Conservation (phyloP, 331 rosid species). For the Pyracantha coccinea region DNA sequence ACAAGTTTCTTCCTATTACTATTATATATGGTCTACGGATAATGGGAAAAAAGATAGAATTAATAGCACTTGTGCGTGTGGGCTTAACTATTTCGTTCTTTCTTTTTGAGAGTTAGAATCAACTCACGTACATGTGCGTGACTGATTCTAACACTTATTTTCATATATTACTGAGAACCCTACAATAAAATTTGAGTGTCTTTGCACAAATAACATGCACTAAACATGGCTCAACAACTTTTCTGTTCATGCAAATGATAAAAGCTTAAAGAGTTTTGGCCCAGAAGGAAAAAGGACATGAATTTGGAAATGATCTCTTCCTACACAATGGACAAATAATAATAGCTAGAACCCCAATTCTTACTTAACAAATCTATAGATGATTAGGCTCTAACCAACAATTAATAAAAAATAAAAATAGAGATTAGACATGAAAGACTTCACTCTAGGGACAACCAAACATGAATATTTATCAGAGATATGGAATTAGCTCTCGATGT, state of each 20-base stretch:
- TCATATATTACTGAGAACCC: too few relatives aligned
- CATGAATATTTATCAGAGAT: too few relatives aligned
- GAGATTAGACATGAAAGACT: not conserved
- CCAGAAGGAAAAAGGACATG: not conserved
- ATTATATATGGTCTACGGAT: too few relatives aligned
- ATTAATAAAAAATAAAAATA: too few relatives aligned
- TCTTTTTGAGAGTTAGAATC: not conserved
- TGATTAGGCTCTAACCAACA: not conserved
- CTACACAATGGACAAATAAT: not conserved
- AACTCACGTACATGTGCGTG: not conserved
- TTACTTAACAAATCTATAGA: not conserved
- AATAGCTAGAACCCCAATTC: not conserved
- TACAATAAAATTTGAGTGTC: not conserved
- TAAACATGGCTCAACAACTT: not conserved
- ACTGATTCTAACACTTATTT: too few relatives aligned
- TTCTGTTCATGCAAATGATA: not conserved
- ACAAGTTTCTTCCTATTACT: not conserved
- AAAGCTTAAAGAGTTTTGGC: not conserved
- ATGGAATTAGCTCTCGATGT: too few relatives aligned
- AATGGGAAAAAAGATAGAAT: too few relatives aligned
- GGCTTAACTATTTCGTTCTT: fast-evolving
- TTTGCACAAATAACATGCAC: not conserved
- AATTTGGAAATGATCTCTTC: not conserved
- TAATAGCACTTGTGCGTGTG: not conserved
- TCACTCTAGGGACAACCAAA: not conserved